A percentile compares a stretch with the other conserved stretches of the same genome.
Evolutionary conservation across 2,329 filamentous ascomycete genomes (phyloP).

Genomic region (Aspergillus fumigatiaffinis): DNA sequence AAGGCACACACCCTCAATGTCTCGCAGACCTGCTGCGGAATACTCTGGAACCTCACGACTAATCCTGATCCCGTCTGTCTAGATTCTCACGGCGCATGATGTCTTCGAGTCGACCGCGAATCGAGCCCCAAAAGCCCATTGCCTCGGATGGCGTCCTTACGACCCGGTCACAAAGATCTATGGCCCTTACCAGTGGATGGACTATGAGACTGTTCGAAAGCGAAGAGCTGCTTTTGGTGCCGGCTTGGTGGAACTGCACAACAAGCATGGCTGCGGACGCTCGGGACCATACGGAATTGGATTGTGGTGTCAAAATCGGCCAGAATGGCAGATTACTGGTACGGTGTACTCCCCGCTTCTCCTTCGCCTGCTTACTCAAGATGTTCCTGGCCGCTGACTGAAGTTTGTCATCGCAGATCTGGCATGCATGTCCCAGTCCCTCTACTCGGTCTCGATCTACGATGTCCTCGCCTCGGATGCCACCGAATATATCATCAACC

Average conservation of each 20-base stretch:
- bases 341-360: conserved; percentile 20
- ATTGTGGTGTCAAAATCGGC: conserved; percentile 81
- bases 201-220: conserved; percentile 73
- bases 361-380: neutral
- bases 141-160: conserved; percentile 77
- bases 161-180: conserved; percentile 69
- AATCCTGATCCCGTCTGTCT: neutral
- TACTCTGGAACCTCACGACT: neutral
- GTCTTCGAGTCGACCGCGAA: conserved; percentile 68
- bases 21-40: neutral
- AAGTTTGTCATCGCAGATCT: conserved; percentile 56
- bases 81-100: conserved; percentile 69
- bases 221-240: conserved; percentile 80
- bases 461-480: conserved; percentile 90
- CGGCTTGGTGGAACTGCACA: conserved; percentile 78
- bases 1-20: too few species aligned
- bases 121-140: conserved; percentile 63
- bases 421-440: conserved; percentile 77
- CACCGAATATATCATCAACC: conserved; percentile 94
- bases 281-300: conserved; percentile 67
- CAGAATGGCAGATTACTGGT: conserved; percentile 84
- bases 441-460: conserved; percentile 91
- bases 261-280: conserved; percentile 63
- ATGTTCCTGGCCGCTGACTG: neutral
- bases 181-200: conserved; percentile 77